Conservation (phyloP, 1,284 basidiomycete species). For the Sporisorium graminicola region DNA sequence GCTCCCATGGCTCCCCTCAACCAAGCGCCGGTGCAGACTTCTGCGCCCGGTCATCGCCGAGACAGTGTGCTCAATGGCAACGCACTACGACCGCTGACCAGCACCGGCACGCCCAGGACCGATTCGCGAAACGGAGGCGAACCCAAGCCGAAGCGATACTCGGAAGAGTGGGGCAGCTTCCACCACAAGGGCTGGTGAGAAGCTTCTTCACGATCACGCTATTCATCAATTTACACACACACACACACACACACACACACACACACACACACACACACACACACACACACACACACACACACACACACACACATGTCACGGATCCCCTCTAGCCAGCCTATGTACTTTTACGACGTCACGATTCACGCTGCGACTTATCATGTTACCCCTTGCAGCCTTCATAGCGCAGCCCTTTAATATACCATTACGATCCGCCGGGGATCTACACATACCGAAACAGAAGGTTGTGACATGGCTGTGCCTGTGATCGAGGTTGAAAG, state of each 20-base stretch:
- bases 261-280: too few species aligned
- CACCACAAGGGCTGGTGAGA: constrained; percentile 65
- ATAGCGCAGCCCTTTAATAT: constrained; percentile 23
- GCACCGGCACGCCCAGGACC: constrained; percentile 28
- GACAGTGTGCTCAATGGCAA: constrained; percentile 58
- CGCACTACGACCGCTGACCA: constrained; percentile 57
- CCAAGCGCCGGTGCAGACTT: constrained; percentile 22
- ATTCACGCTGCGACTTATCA: constrained; percentile 6
- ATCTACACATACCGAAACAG: background rate
- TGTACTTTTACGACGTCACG: constrained; percentile 37
- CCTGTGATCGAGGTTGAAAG: background rate
- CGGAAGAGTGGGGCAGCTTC: constrained; percentile 62
- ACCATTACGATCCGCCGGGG: constrained; percentile 26
- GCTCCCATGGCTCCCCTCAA: constrained; percentile 32
- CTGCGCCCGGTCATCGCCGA: constrained; percentile 15
- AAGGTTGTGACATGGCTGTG: background rate
- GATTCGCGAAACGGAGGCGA: constrained; percentile 21
- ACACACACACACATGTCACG: background rate
- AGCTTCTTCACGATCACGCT: background rate
- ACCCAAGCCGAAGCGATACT: constrained; percentile 41
- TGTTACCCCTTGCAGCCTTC: constrained; percentile 14
- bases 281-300: too few species aligned
- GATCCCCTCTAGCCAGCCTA: background rate
- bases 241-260: too few species aligned
- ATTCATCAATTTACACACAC: background rate